Evolutionary conservation across 116 monocot species (phyloP).

Genomic region (Iris pallida): DNA sequence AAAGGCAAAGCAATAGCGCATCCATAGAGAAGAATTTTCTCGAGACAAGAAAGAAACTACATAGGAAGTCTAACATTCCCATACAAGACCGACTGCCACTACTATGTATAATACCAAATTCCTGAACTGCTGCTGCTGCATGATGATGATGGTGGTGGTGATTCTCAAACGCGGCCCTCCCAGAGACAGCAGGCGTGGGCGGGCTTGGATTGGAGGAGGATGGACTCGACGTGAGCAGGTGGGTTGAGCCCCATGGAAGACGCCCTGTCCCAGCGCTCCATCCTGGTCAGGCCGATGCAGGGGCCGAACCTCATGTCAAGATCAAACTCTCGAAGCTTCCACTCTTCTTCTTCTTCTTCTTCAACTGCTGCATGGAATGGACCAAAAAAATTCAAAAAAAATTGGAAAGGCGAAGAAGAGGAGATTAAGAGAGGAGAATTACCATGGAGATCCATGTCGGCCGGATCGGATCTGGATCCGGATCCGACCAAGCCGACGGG

Average conservation of each 20-base stretch:
- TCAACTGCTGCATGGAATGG: not conserved
- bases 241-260: conserved; percentile 16
- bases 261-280: conserved; percentile 31
- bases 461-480: not conserved
- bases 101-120: no score
- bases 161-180: conserved; percentile 8
- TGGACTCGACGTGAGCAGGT: conserved; percentile 15
- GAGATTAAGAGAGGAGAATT: not conserved
- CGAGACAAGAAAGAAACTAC: no score
- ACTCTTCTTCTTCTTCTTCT: conserved; percentile 9
- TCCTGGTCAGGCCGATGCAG: conserved; percentile 25
- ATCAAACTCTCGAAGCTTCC: conserved; percentile 26
- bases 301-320: conserved; percentile 31
- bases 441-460: conserved; percentile 14
- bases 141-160: no score
- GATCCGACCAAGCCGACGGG: not conserved
- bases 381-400: not conserved
- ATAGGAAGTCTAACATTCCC: no score
- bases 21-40: no score
- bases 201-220: conserved; percentile 3
- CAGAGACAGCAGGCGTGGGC: conserved; percentile 15
- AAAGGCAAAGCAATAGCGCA: no score
- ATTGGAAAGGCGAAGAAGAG: not conserved
- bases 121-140: no score
- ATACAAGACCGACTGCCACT: no score